Evolutionary conservation across 331 rosid genomes (phyloP), one percentile per base, ranked within the genome.

Genomic region (Telfairia occidentalis): DNA sequence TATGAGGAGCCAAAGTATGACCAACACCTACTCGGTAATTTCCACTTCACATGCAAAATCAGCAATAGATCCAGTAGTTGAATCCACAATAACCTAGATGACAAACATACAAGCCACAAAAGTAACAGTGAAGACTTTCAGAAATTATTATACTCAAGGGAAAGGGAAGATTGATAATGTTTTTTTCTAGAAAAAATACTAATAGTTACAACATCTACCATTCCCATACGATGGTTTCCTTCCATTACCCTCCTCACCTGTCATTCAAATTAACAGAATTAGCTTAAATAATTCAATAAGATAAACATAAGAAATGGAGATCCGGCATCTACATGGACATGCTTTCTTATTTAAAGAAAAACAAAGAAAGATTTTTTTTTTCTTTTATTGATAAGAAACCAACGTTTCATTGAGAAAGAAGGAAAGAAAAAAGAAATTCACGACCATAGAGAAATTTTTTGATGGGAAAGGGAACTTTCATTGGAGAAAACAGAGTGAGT

Each of bases 171-270:
- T 60, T 5, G 9, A 23, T 5, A 35, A 81, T 12, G 50, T 60
- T 79, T 29, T 9, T 24, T 55, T 4, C 38, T 58, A 49, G 58
- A 81, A 84, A 79, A 67, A 64, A 82, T 71, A 57, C 73, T 80
- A 78, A 71, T 79, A 79, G 72, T 55, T 72, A 57, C 79, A 81
- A 71, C 74, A 81, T 63, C 75, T 90, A 95, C 99, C 99, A 95
- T 95, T 90, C 99, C 99, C 99, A 95, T 95, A 58, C 99, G 91
- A 81, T 81, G 99, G 78, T 89, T 92, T 83, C 99, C 99, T 87
- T 90, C 97, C 97, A 95, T 91, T 85, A 90, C 82, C 82, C 99
- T 92, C 88, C 99, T 90, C 76, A 95, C 89, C 99, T 95, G 88
- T 86, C 38, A 24, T 55, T 76, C 50, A 59, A 79, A 49, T 76